Base-by-base conservation (phyloP, 1,284 basidiomycete genomes). In the Cutaneotrichosporon spelunceum region DNA sequence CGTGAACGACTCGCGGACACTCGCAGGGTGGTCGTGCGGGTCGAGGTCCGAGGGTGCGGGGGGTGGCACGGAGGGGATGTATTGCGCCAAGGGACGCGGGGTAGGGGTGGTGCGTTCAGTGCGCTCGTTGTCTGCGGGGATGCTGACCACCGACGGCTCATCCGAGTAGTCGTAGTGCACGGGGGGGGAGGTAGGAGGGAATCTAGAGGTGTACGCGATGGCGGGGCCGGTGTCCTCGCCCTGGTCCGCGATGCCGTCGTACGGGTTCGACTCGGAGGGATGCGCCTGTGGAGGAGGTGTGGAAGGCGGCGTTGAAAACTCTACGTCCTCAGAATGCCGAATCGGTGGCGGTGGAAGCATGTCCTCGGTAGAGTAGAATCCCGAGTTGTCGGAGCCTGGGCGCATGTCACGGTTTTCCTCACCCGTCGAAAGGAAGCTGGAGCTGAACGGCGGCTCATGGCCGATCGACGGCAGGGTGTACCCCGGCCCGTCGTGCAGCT, bases 351-450 rank as follows among this genome's bases (percentile, higher is more conserved):
- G 48, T 14, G 26, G 53, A 14, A 14, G 39, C 34, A 24, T 24
- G 16, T 34, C 47, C 57, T 24, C 54, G 10, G 59, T 29, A 13
- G 59, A 58, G 49, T 53, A 61, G 59, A 61, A 64, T 0, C 55
- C 59, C 36, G 63, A 64, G 52, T 44, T 53, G 63, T 34, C 30
- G 11, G 47, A 33, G 26, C 26, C 27, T 14, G 29, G 34, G 34
- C 34, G 23, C 16, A 33, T 33, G 10, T 27, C 36, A 0, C 47
- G 56, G 19, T 47, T 57, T n/a, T 53, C 29, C 4, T 62, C 56
- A 16, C 45, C 45, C 8, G 52, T 36, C 14, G 36, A 26, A n/a
- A 56, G 24, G 34, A 50, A 47, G n/a, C 26, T 16, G 33, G 21
- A 16, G 27, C 24, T 30, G 55, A 56, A 56, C n/a, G 55, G 48